Base-by-base conservation (phyloP, 2,329 filamentous ascomycete genomes). In the Pestalotiopsis sp. region DNA sequence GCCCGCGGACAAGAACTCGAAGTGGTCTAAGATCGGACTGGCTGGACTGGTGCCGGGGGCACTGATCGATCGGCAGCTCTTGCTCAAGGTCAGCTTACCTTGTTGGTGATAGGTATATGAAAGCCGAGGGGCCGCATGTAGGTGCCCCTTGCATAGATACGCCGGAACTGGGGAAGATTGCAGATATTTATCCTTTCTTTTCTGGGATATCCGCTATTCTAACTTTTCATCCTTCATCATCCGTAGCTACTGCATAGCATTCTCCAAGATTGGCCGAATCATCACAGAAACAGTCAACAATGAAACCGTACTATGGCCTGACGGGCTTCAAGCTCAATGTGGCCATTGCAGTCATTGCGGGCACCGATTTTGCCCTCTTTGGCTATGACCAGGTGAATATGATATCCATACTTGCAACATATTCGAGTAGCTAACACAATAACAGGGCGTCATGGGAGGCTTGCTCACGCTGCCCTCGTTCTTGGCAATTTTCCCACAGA, bases 341-440 rank as follows among this genome's bases (percentile, higher is more conserved):
- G 56, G 69, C 69, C 39, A 71, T 71, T 23, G 69, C 69, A 13
- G 31, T 69, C 49, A 69, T 71, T 20, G 69, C 69, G 5, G 69
- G 69, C 58, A 68, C 64, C 31, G 69, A 71, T 49, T 71, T 71
- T n/a, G 69, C 69, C 23, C 69, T 71, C 25, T 71, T 71, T 31
- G 69, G 68, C 20, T 71, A 71, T 52, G 69, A 71, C 23, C 69
- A 71, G 66, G 69, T 70, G 20, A 14, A 38, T 27, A 11, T 36
- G 12, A 59, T 36, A 3, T 27, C 57, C 25, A 27, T 9, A 59
- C 23, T n/a, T 13, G 4, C 27, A 17, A 23, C 2, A 23, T 27
- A 7, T 3, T 17, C 23, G 3, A 17, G 27, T 3, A 39, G 36
- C 31, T 62, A 9, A 39, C 31, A 23, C 36, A 2, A 17, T 14